Evolutionary conservation across 306 rosid genomes (phyloP).

Genomic region (Dicorynia guianensis): DNA sequence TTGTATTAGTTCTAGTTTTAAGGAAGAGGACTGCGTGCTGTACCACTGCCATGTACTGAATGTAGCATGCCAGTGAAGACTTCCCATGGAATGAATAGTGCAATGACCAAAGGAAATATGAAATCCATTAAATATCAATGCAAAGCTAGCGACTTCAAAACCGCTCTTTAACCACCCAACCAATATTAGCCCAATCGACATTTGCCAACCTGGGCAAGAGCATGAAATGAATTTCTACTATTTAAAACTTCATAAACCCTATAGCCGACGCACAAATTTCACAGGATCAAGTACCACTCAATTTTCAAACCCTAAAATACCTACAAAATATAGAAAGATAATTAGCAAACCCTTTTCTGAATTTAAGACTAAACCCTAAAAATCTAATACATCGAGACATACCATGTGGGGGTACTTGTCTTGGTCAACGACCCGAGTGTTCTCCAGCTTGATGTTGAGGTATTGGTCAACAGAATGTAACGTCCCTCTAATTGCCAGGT

Average conservation of each 20-base stretch:
- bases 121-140: conserved; percentile 11
- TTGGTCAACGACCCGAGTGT: conserved; percentile 95
- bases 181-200: not conserved
- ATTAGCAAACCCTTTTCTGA: not conserved
- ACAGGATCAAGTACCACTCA: not conserved
- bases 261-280: not conserved
- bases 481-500: conserved; percentile 91
- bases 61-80: no score
- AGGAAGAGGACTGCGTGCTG: no score
- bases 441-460: conserved; percentile 96
- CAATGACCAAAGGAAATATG: no score
- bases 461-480: conserved; percentile 97
- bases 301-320: not conserved
- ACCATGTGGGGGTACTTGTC: conserved; percentile 99
- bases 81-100: no score
- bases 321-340: not conserved
- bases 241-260: conserved; percentile 18
- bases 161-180: not conserved
- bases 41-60: no score
- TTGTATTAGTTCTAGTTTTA: no score
- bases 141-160: not conserved
- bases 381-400: not conserved
- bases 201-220: not conserved
- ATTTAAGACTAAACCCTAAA: conserved; percentile 26
- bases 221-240: not conserved